Evolutionary conservation across 139 green algal genomes (phyloP), one percentile per base, ranked within the genome.

Genomic region (Picochlorum sp.): DNA sequence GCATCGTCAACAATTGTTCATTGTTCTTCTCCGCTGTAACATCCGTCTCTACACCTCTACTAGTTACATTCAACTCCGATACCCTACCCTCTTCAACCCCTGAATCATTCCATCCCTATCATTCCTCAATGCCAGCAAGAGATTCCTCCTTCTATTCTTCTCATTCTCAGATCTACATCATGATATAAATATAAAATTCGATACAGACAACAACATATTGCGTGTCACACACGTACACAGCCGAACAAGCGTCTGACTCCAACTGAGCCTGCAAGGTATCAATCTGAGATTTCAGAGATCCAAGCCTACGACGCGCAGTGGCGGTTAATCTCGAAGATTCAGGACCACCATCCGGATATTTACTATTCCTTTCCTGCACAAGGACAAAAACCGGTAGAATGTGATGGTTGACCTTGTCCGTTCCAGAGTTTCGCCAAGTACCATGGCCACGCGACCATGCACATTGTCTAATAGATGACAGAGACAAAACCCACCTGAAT

Each of bases 321-420:
- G 89, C 89, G 2, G 88, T 93, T 26, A 92, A 75, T 2, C 88
- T 77, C 2, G 83, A 90, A 4, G 83, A 85, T 45, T 93, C 86
- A 7, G 81, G 78, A 2, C 84, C 86, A 11, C 84, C 82, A 34
- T 72, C 65, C 4, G 82, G 65, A 57, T 82, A 62, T 15, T 88
- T 80, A 5, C 81, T 51, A 52, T 95, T 95, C 16, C 88, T 80
- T 38, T 95, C 86, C 82, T 95, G 77, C 26, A 41, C 13, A 18
- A 16, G 9, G 15, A 13, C 47, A 24, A 24, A 20, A 54, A 18
- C 15, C 47, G 2, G 6, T 21, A 9, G 47, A 54, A 10, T 54
- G n/a, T 54, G 18, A 26, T 54, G 11, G 16, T 21, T 26, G n/a
- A 54, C 47, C 34, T 41, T 41, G 34, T 41, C 8, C 34, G 8